Evolutionary conservation across 2,329 filamentous ascomycete genomes (phyloP), one percentile per base, ranked within the genome.

Genomic region (Rutstroemia sydowiana): DNA sequence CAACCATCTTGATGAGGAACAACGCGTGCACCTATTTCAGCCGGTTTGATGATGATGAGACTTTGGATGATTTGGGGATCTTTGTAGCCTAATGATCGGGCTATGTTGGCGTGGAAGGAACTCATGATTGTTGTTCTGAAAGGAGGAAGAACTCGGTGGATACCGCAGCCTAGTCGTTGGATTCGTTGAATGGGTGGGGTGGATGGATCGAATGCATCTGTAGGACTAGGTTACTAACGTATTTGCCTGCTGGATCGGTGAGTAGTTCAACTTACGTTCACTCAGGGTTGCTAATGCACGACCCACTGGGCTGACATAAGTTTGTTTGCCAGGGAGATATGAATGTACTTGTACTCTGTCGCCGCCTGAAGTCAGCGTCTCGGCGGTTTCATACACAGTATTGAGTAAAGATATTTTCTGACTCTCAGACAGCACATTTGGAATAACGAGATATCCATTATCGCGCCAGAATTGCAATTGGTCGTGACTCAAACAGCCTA

Each of bases 391-490:
- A 40, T 48, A 36, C 2, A 48, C 45, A 32, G 26, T 48, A 5
- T 48, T 31, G 3, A 48, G 45, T 4, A 48, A 41, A 9, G 21
- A 9, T 3, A 30, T 18, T 10, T 40, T 39, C n/a, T 40, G 21
- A 3, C 11, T 14, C 1, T 3, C 23, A 4, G 45, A 8, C n/a
- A 48, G 5, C 39, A 18, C 36, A 3, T 48, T 20, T 13, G 36
- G 36, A 13, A 48, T 48, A 14, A 41, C 16, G 2, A 48, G 26
- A 18, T 48, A 48, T 4, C 36, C 45, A 21, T 48, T 48, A 16
- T 48, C 45, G 30, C 18, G 39, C 45, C 45, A 48, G 9, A 41
- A 41, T n/a, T 41, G 45, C 8, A 48, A 21, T 32, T 48, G 45
- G n/a, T 48, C 36, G 13, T 31, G 13, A 26, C 21, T 41, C 4